Evolutionary conservation across 176 grass and related monocot genomes (phyloP).

Genomic region (Olyra latifolia): DNA sequence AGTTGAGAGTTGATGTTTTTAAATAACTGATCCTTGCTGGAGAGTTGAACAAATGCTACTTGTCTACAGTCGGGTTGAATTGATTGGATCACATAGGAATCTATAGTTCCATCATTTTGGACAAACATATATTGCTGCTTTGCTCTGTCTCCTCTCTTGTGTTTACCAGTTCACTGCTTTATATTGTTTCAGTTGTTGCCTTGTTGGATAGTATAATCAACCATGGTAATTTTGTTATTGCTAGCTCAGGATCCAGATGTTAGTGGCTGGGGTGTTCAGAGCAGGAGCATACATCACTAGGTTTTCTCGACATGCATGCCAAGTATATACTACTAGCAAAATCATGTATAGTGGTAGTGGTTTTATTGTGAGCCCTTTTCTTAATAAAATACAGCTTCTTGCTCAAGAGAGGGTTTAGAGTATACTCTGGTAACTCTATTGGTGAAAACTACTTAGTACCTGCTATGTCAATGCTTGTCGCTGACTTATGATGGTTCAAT

Average conservation of each 20-base stretch:
- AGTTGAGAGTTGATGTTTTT: neutral
- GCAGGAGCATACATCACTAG: conserved; percentile 33
- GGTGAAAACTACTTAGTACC: neutral
- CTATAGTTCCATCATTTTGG: neutral
- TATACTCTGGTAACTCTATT: neutral
- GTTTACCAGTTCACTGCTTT: neutral
- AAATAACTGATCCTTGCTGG: neutral
- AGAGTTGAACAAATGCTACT: neutral
- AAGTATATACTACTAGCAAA: conserved; percentile 30
- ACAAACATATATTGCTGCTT: neutral
- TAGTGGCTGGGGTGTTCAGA: conserved; percentile 41
- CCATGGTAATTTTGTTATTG: conserved; percentile 11
- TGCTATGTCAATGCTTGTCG: neutral
- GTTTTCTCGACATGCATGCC: conserved; percentile 27
- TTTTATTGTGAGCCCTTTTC: neutral
- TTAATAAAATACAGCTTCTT: neutral
- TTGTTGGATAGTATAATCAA: conserved; percentile 12
- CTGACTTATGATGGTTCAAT: neutral
- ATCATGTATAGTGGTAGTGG: neutral
- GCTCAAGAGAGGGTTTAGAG: neutral
- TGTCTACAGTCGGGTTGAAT: neutral
- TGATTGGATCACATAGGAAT: neutral
- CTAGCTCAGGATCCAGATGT: conserved; percentile 46
- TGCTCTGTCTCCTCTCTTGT: neutral
- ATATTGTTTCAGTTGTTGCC: neutral